Conservation (phyloP, 148 eudicot species). For the Limonium bicolor region DNA sequence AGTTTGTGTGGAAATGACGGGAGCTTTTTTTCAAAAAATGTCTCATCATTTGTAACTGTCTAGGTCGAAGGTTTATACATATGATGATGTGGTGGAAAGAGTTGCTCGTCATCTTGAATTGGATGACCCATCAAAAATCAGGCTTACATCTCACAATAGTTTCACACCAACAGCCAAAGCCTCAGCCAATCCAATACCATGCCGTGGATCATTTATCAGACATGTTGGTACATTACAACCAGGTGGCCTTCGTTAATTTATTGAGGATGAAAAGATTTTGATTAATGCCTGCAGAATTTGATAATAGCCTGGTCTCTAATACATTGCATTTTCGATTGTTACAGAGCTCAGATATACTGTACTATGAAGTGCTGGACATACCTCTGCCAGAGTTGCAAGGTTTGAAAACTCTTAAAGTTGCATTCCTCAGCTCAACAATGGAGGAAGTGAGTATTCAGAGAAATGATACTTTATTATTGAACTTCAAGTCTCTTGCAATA, state of each 20-base stretch:
- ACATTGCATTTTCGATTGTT: slow-evolving; percentile 2
- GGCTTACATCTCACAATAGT: too few relatives aligned
- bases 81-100: slow-evolving; percentile 16
- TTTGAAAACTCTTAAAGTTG: slow-evolving; percentile 46
- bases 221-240: slow-evolving; percentile 20
- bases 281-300: too few relatives aligned
- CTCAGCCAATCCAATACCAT: slow-evolving; percentile 17
- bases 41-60: background rate
- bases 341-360: slow-evolving; percentile 21
- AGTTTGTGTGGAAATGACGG: too few relatives aligned
- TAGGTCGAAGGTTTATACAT: slow-evolving; percentile 18
- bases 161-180: too few relatives aligned
- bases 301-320: background rate
- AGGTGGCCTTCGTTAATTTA: too few relatives aligned
- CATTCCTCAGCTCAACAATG: slow-evolving; percentile 36
- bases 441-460: slow-evolving; percentile 27
- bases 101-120: slow-evolving; percentile 14
- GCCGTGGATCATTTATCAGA: slow-evolving; percentile 18
- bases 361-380: slow-evolving; percentile 31
- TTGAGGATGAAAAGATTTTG: too few relatives aligned
- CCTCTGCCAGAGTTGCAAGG: slow-evolving; percentile 35
- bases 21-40: too few relatives aligned
- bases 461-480: background rate
- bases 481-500: background rate
- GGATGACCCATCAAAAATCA: slow-evolving; percentile 16